These are phyloP conservation scores for Cystoderma amianthinum DNA, from an alignment of 768 basidiomycete species.

Conservation along the genomic window DNA sequence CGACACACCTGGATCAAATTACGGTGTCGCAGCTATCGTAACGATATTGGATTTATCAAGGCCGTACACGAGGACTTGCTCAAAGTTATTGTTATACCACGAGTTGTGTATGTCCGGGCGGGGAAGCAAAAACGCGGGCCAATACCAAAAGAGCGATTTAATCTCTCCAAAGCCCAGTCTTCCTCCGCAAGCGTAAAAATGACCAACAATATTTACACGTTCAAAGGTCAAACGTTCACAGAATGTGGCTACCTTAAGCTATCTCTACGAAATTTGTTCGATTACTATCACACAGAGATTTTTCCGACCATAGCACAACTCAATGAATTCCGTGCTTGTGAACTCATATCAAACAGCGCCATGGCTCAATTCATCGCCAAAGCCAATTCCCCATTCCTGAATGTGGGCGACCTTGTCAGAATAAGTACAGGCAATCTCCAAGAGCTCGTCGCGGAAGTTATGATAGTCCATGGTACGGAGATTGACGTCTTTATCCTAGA, in stretches of 20 bases:
- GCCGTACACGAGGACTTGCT: neutral
- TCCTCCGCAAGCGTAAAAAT: neutral
- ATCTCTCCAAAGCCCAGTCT: neutral
- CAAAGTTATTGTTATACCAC: neutral
- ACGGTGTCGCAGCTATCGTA: neutral
- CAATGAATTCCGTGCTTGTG: neutral
- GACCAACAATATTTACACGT: neutral
- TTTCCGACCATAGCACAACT: neutral
- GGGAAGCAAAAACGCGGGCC: neutral
- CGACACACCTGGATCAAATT: neutral
- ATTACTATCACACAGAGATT: neutral
- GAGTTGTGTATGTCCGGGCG: neutral
- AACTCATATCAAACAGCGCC: neutral
- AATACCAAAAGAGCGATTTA: neutral
- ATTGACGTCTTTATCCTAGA: neutral
- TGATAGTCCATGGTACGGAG: neutral
- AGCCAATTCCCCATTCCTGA: neutral
- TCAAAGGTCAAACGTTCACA: neutral
- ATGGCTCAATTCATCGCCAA: neutral
- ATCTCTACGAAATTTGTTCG: neutral
- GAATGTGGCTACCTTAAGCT: neutral
- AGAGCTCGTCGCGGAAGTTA: neutral
- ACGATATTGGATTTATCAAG: neutral
- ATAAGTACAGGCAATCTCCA: neutral
- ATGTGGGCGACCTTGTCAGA: neutral